Base-by-base conservation (phyloP, 2,329 filamentous ascomycete genomes). In the Chaetomium olivaceum region DNA sequence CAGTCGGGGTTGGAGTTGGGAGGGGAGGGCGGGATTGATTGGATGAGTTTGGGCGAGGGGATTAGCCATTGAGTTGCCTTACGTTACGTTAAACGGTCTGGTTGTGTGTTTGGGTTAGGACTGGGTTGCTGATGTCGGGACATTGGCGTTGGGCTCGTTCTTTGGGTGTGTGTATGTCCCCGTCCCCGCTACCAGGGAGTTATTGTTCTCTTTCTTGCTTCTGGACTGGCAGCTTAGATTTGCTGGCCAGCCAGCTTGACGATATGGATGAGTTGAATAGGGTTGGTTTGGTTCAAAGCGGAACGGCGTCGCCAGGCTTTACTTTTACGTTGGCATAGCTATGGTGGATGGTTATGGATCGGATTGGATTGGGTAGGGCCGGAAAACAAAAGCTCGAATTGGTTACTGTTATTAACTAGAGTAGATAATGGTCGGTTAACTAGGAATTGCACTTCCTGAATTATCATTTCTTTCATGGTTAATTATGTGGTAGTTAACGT, bases 31-130 rank as follows among this genome's bases (percentile, higher is more conserved):
- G 62, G 36, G 19, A 54, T 58, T 12, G 55, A 64, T 54, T 66
- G 64, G 64, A 54, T 66, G 48, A 62, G 29, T 25, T 48, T 65
- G 39, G 27, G 51, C 12, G 63, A 65, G 63, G 63, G 63, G 52
- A 58, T 65, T 46, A 58, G 63, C 9, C 63, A 65, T 62, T 61
- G 36, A 9, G 7, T 39, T n/a, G 9, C 33, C 33, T 36, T 36
- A 12, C 33, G 1, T 36, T 36, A 36, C 33, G 33, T 36, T 36
- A 31, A 6, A 9, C 11, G 7, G 5, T 31, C 7, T 31, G 7
- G 33, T 36, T 8, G 33, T 61, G 11, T 46, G 51, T 1, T 54
- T 50, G 14, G n/a, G 31, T 33, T 33, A 33, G 4, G 31, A 12
- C 8, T 36, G 33, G 33, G 39, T n/a, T 43, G 39, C 3, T 36